Conservation (phyloP, 495 filamentous ascomycete genomes). For the Delitschia confertaspora region DNA sequence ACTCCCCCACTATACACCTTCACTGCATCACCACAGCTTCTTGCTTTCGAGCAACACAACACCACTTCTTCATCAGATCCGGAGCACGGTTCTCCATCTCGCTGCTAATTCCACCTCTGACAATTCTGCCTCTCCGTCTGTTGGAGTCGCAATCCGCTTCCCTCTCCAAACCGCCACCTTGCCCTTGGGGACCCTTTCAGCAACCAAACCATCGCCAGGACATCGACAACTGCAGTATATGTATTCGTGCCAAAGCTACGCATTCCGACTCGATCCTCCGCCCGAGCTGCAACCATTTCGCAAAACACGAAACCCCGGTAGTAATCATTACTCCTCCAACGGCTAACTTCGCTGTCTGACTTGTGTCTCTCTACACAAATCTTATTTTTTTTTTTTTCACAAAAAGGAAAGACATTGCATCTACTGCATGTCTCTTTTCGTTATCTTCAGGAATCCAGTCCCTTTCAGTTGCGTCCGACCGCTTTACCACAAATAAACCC, state of each 20-base stretch:
- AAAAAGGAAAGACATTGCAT: constrained; percentile 17
- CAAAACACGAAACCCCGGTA: constrained; percentile 81
- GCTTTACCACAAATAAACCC: constrained; percentile 20
- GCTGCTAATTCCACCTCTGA: constrained; percentile 1
- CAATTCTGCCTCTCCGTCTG: not conserved
- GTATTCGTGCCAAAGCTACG: constrained; percentile 71
- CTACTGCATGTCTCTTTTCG: constrained; percentile 38
- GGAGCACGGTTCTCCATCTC: not conserved
- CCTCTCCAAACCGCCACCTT: constrained; percentile 22
- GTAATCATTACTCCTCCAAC: constrained; percentile 72
- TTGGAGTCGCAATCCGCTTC: constrained; percentile 8
- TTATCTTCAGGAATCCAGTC: constrained; percentile 20
- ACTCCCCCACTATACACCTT: too few species aligned
- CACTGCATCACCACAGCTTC: not conserved
- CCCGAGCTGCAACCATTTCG: constrained; percentile 91
- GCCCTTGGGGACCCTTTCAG: constrained; percentile 14
- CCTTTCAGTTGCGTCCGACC: constrained; percentile 15
- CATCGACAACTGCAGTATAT: constrained; percentile 51
- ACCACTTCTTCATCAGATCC: constrained; percentile 1
- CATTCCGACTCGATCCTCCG: constrained; percentile 74
- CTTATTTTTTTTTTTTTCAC: too few species aligned
- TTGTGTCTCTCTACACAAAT: constrained; percentile 1
- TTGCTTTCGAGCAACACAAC: not conserved
- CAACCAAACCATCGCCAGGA: constrained; percentile 18
- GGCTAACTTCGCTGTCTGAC: constrained; percentile 50